Conservation (phyloP, 176 grass and related monocot species). For the Ensete ventricosum region DNA sequence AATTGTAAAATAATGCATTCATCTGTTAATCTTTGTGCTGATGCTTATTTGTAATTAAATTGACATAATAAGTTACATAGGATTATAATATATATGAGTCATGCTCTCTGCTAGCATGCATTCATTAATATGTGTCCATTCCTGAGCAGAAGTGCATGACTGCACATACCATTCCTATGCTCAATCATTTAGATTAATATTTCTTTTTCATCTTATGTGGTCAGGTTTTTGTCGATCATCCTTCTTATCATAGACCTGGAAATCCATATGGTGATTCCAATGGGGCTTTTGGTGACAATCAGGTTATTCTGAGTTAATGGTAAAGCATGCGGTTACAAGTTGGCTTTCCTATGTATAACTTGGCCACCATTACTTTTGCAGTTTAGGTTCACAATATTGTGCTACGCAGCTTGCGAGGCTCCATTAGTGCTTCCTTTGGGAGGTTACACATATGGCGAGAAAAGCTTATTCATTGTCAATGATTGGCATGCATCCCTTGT, state of each 20-base stretch:
- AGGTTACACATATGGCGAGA: conserved; percentile 83
- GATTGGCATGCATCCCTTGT: conserved; percentile 99
- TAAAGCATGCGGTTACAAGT: conserved; percentile 2
- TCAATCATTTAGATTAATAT: neutral
- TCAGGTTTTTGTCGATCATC: conserved; percentile 92
- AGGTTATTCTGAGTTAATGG: conserved; percentile 32
- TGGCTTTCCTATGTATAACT: conserved; percentile 8
- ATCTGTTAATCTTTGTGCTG: neutral
- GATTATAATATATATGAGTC: neutral
- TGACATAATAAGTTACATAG: neutral
- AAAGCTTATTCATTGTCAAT: conserved; percentile 84
- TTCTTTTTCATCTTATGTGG: conserved; percentile 6
- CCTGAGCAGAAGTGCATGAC: too few relatives aligned
- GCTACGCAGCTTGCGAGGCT: conserved; percentile 87
- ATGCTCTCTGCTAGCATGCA: neutral
- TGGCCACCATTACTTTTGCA: conserved; percentile 31
- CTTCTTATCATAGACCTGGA: conserved; percentile 77
- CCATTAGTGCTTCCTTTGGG: conserved; percentile 88
- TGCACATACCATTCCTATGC: too few relatives aligned
- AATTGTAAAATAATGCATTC: neutral
- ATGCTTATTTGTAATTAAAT: neutral
- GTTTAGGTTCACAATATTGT: conserved; percentile 88
- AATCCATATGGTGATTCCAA: conserved; percentile 76
- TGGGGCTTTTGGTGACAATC: conserved; percentile 94
- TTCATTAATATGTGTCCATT: too few relatives aligned